Base-by-base conservation (phyloP, 192 early-diverging fungal species). In the Gamsiella multidivaricata region DNA sequence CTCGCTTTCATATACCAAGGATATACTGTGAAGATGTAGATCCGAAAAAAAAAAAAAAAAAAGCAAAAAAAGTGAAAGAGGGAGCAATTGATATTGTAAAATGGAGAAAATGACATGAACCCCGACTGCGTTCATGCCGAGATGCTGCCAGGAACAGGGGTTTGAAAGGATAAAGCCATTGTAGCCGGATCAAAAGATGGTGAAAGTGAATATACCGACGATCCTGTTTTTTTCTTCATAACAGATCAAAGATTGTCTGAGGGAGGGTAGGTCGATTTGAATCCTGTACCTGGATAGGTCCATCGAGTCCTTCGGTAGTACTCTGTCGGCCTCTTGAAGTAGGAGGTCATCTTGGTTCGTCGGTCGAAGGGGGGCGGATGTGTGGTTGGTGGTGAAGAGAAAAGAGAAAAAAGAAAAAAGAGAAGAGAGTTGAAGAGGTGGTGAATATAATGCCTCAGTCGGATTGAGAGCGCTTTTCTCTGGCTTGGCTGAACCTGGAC, bases 241-340 rank as follows among this genome's bases (percentile, higher is more conserved):
- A n/a, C n/a, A 58, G 26, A 20, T 12, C 2, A 43, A 26, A 31
- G 22, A 28, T 42, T 10, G 25, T 17, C 5, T 5, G 1, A 39
- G 34, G 2, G 34, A 23, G 9, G 34, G 17, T 22, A 20, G 54
- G 45, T n/a, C n/a, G n/a, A n/a, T n/a, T n/a, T n/a, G n/a, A n/a
- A n/a, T 46, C 45, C 45, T 56, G 51, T 73, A 73, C 70, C 70
- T 64, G 70, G 70, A 53, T 73, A 73, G 15, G 61, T 60, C 70
- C 70, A 73, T 20, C 59, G 61, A 36, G 61, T 65, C 49, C 70
- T 54, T 37, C 53, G 20, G 45, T 73, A 73, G 55, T 59, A 65
- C 41, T 73, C 70, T 64, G 42, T 14, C 25, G 70, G 70, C 18
- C 70, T 54, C 61, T 57, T 64, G 49, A 73, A 73, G 56, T 73